These are phyloP conservation scores for Saccharomyces hybrid DNA, from an alignment of 1,139 yeast species.

Conservation along the genomic window DNA sequence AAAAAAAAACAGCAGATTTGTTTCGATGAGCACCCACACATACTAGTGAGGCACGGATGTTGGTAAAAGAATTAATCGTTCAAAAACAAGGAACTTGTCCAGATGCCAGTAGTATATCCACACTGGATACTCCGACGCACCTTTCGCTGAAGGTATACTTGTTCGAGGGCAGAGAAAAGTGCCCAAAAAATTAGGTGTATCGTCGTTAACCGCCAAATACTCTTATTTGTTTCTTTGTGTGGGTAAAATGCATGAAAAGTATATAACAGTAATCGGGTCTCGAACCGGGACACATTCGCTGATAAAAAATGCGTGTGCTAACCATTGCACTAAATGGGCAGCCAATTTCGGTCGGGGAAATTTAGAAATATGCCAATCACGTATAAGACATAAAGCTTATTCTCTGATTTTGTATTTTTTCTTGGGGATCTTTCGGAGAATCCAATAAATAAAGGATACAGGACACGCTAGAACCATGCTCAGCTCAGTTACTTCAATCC, in stretches of 20 bases:
- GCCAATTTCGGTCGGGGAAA: slow-evolving; percentile 1
- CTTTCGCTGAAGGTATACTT: background rate
- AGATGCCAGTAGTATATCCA: background rate
- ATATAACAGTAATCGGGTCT: slow-evolving; percentile 23
- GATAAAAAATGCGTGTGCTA: slow-evolving; percentile 30
- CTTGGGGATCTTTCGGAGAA: background rate
- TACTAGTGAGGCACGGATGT: background rate
- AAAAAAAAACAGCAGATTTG: background rate
- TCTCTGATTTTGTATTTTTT: background rate
- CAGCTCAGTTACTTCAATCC: background rate
- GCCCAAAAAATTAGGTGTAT: background rate
- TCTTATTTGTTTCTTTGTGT: background rate
- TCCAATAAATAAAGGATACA: background rate
- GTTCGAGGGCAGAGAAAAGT: background rate
- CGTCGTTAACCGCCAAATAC: background rate
- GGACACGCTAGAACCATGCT: background rate
- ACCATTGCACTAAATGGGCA: slow-evolving; percentile 36
- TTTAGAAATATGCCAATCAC: background rate
- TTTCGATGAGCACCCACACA: background rate
- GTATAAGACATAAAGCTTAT: background rate
- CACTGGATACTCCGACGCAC: background rate
- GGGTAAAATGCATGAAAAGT: background rate
- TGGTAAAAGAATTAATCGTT: background rate
- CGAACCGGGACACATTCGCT: slow-evolving; percentile 35
- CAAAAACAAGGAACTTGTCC: background rate